Conservation (phyloP, 768 basidiomycete genomes). For the Termitomyces sp. region DNA sequence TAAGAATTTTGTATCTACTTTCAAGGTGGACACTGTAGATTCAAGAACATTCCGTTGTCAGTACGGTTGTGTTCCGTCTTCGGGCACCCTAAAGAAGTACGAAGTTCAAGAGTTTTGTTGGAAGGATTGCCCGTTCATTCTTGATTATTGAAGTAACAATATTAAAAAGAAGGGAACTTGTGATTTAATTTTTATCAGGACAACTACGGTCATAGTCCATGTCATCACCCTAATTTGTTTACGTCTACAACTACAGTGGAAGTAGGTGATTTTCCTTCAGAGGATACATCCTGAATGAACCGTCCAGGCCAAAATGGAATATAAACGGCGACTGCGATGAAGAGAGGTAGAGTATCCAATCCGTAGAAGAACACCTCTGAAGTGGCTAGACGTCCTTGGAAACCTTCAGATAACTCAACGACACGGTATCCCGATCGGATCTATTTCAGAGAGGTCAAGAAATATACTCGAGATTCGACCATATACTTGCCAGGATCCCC, state of each 20-base stretch:
- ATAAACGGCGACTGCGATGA: conserved; percentile 53
- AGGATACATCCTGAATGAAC: conserved; percentile 28
- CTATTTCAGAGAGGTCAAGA: conserved; percentile 20
- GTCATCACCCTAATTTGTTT: neutral
- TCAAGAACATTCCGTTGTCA: too few relatives aligned
- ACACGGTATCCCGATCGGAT: conserved; percentile 60
- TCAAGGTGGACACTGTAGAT: too few relatives aligned
- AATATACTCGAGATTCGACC: neutral
- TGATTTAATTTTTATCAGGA: neutral
- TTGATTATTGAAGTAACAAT: neutral
- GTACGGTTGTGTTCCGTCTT: too few relatives aligned
- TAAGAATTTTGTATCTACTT: too few relatives aligned
- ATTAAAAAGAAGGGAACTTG: too few relatives aligned
- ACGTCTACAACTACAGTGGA: neutral
- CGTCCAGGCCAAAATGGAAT: conserved; percentile 64
- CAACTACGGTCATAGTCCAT: neutral
- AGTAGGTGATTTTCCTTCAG: neutral
- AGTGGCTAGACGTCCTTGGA: conserved; percentile 46
- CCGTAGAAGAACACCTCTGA: conserved; percentile 62
- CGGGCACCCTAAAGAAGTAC: too few relatives aligned
- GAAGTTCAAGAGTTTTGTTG: neutral
- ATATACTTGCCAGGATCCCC: conserved; percentile 48
- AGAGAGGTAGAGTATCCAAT: conserved; percentile 59
- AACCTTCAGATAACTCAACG: conserved; percentile 59
- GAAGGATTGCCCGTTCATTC: too few relatives aligned